phyloP scores from a whole-genome alignment of 768 basidiomycete genomes.

The Termitomyces sp. region DNA sequence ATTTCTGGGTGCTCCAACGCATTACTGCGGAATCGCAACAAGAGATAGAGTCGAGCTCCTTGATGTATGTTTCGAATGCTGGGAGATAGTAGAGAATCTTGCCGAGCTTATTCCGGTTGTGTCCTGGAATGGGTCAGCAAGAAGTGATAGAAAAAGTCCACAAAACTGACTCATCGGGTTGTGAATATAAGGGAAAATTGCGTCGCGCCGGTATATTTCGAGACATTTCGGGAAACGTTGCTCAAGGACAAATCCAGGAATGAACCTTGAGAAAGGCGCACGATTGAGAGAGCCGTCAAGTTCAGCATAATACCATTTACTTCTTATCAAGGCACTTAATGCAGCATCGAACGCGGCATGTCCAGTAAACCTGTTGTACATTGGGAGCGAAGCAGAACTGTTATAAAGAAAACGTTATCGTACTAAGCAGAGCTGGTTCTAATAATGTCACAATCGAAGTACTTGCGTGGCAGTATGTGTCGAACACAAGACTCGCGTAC shows the following conservation, averaged over 20 bases:
- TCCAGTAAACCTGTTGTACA: constrained; percentile 32
- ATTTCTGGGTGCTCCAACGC: constrained; percentile 26
- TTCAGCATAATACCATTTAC: constrained; percentile 17
- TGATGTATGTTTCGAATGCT: constrained; percentile 19
- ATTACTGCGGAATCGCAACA: constrained; percentile 16
- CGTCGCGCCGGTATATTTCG: constrained; percentile 21
- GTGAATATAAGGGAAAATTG: constrained; percentile 27
- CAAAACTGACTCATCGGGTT: constrained; percentile 19
- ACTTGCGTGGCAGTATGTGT: constrained; percentile 20
- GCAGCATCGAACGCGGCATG: constrained; percentile 35
- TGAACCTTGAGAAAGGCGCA: constrained; percentile 20
- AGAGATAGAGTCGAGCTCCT: constrained; percentile 21
- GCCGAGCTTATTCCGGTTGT: constrained; percentile 8
- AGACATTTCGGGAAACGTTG: constrained; percentile 21
- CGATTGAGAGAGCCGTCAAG: not conserved
- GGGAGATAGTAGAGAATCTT: constrained; percentile 24
- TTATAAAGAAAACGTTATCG: not conserved
- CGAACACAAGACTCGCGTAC: constrained; percentile 33
- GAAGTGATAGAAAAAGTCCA: not conserved
- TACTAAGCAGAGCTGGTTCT: not conserved
- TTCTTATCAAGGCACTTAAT: constrained; percentile 27
- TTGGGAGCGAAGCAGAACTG: constrained; percentile 30
- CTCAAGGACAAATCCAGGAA: constrained; percentile 24
- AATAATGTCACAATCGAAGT: not conserved
- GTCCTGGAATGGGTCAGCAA: constrained; percentile 7